Evolutionary conservation across 176 grass and related monocot species (phyloP).

Genomic region (Cenchrus purpureus): DNA sequence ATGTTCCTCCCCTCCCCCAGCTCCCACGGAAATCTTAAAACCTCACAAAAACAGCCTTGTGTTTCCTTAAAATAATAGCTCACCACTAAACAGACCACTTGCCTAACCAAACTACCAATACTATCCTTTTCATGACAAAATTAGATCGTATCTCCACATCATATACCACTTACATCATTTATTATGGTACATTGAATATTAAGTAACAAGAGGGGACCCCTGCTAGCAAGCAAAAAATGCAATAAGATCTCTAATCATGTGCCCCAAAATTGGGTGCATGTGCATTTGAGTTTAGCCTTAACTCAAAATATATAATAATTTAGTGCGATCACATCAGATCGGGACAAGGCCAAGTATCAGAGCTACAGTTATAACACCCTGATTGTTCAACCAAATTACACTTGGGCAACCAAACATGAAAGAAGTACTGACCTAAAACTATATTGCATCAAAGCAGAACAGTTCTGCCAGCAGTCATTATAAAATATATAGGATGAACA

Average conservation of each 20-base stretch:
- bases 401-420: conserved; percentile 5
- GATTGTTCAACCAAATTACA: background rate
- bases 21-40: background rate
- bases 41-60: background rate
- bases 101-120: background rate
- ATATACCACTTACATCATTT: background rate
- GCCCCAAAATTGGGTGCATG: background rate
- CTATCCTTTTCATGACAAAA: background rate
- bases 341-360: background rate
- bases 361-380: background rate
- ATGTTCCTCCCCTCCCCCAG: background rate
- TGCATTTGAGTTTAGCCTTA: background rate
- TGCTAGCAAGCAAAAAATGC: background rate
- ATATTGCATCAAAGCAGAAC: conserved; percentile 8
- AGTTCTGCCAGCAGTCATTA: background rate
- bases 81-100: background rate
- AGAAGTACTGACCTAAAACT: background rate
- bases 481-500: conserved; percentile 29
- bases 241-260: background rate
- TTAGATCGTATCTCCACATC: background rate
- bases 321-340: conserved; percentile 4
- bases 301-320: background rate
- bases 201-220: background rate
- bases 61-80: background rate
- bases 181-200: background rate